These are phyloP conservation scores for Tricholoma hemisulphureum DNA, from an alignment of 768 basidiomycete species.

Conservation along the genomic window DNA sequence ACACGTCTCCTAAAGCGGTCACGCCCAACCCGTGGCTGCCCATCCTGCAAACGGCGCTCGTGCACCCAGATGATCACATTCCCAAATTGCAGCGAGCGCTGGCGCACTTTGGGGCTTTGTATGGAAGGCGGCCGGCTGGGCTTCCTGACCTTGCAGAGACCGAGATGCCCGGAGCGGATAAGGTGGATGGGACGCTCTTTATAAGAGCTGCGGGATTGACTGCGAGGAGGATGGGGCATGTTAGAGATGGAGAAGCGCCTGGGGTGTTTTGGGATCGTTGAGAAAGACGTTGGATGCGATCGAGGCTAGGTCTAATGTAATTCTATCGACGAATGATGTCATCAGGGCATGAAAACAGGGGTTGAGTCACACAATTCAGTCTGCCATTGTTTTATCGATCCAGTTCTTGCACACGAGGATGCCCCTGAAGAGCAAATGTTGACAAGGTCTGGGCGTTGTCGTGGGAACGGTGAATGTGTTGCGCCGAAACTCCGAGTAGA, in stretches of 20 bases:
- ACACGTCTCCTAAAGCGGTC: slow-evolving; percentile 31
- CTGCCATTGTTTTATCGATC: too few relatives aligned
- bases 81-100: slow-evolving; percentile 49
- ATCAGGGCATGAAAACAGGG: too few relatives aligned
- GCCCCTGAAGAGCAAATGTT: too few relatives aligned
- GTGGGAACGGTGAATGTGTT: too few relatives aligned
- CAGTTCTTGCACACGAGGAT: too few relatives aligned
- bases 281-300: too few relatives aligned
- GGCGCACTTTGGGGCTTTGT: slow-evolving; percentile 43
- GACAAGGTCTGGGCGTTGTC: too few relatives aligned
- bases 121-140: slow-evolving; percentile 36
- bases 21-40: slow-evolving; percentile 59
- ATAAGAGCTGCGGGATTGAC: slow-evolving; percentile 54
- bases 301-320: too few relatives aligned
- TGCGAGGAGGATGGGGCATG: slow-evolving; percentile 31
- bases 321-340: too few relatives aligned
- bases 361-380: too few relatives aligned
- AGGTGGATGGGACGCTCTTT: slow-evolving; percentile 65
- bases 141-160: slow-evolving; percentile 26
- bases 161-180: slow-evolving; percentile 48
- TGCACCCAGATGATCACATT: slow-evolving; percentile 55
- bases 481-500: too few relatives aligned
- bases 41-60: slow-evolving; percentile 49
- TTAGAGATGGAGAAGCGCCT: neutral
- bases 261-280: too few relatives aligned